phyloP scores from a whole-genome alignment of 441 rosid genomes.

The Arabidopsis lyrata region DNA sequence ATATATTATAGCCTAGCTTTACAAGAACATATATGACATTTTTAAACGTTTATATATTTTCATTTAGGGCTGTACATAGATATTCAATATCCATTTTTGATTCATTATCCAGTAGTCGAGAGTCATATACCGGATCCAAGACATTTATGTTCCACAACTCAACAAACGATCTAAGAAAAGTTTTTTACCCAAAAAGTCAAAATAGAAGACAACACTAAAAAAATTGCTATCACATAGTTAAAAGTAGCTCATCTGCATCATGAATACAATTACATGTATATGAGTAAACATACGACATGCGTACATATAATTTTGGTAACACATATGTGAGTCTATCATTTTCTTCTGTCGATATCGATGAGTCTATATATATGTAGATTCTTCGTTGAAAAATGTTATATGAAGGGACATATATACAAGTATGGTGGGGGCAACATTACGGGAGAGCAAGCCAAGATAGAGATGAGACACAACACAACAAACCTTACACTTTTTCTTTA shows the following conservation, averaged over 20 bases:
- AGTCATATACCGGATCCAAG: not conserved
- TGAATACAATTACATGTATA: slow-evolving; percentile 23
- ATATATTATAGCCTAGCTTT: not conserved
- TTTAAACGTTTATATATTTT: not conserved
- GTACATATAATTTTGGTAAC: slow-evolving; percentile 12
- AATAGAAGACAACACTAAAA: slow-evolving; percentile 1
- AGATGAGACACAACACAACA: slow-evolving; percentile 50
- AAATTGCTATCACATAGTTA: slow-evolving; percentile 15
- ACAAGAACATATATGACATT: not conserved
- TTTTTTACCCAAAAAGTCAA: not conserved
- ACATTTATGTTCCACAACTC: not conserved
- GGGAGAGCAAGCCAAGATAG: slow-evolving; percentile 43
- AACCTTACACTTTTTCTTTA: slow-evolving; percentile 66
- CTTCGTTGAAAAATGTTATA: slow-evolving; percentile 29
- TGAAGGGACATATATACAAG: slow-evolving; percentile 36
- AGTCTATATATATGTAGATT: slow-evolving; percentile 21
- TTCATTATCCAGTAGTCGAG: not conserved
- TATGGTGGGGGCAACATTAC: slow-evolving; percentile 66
- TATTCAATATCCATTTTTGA: slow-evolving; percentile 5
- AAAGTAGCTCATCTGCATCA: slow-evolving; percentile 3
- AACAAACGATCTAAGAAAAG: not conserved
- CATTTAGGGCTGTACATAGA: not conserved
- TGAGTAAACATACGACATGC: slow-evolving; percentile 24
- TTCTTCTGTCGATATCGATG: slow-evolving; percentile 13
- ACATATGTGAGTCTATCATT: slow-evolving; percentile 8